These are phyloP conservation scores for Kurtzmaniella fragi DNA, from an alignment of 805 yeast genomes.

Conservation along the genomic window DNA sequence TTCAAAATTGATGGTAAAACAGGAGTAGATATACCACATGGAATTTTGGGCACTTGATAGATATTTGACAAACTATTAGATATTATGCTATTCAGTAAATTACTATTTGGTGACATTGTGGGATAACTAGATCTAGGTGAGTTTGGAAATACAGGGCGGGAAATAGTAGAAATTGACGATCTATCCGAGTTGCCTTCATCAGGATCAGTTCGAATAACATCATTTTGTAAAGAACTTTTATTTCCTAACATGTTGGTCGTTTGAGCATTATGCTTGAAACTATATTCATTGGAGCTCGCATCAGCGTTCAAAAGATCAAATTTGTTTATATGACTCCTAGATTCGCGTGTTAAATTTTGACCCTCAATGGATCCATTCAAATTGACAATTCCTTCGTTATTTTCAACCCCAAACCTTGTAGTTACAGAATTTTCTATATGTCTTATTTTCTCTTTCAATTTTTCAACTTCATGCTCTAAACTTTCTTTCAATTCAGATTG, in stretches of 20 bases:
- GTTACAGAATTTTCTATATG: conserved; percentile 11
- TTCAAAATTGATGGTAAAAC: neutral
- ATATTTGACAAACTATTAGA: no score
- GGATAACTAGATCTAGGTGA: no score
- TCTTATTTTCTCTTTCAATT: conserved; percentile 10
- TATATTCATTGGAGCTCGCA: neutral
- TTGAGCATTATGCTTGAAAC: neutral
- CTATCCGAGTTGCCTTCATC: no score
- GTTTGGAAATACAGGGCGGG: no score
- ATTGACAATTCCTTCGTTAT: neutral
- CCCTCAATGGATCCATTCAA: neutral
- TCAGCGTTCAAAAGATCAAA: neutral
- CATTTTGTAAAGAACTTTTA: no score
- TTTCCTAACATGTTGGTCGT: no score
- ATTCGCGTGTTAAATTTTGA: neutral
- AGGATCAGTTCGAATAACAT: no score
- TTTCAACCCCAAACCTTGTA: neutral
- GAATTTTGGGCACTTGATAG: no score
- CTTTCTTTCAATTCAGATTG: neutral
- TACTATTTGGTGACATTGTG: no score
- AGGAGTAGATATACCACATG: neutral
- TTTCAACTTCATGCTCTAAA: conserved; percentile 7
- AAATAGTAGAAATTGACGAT: no score
- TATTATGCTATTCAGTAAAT: no score
- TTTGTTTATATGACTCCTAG: neutral